These are phyloP conservation scores for Anthostomella pinea DNA, from an alignment of 2,329 filamentous ascomycete genomes.

Conservation along the genomic window DNA sequence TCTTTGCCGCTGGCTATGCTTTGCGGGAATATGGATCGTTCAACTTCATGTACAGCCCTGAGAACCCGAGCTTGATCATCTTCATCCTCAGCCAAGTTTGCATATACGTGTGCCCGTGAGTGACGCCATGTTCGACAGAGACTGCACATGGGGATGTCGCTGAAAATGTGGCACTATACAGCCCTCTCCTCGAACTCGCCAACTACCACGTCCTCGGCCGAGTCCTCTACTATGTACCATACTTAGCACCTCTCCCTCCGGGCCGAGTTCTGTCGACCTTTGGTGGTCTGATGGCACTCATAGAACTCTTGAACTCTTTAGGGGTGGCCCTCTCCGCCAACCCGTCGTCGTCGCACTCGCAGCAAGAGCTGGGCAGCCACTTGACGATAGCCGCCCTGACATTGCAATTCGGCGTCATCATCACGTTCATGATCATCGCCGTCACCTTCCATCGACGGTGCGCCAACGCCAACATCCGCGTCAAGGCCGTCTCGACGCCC, in stretches of 20 bases:
- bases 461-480: constrained; percentile 11
- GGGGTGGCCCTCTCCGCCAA: constrained; percentile 42
- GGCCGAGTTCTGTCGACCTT: constrained; percentile 45
- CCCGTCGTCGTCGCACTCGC: constrained; percentile 24
- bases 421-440: constrained; percentile 42
- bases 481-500: constrained; percentile 16
- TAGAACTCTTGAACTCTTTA: constrained; percentile 46
- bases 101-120: constrained; percentile 38
- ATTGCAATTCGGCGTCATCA: constrained; percentile 47
- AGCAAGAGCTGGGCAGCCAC: constrained; percentile 34
- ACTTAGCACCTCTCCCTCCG: constrained; percentile 52
- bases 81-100: constrained; percentile 43
- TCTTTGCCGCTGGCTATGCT: constrained; percentile 54
- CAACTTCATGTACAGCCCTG: constrained; percentile 40
- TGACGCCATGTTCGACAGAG: constrained; percentile 8
- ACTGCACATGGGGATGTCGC: too few species aligned
- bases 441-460: constrained; percentile 43
- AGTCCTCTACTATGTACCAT: constrained; percentile 60
- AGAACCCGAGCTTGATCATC: constrained; percentile 31
- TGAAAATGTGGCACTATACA: constrained; percentile 20
- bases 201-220: constrained; percentile 65
- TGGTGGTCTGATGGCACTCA: constrained; percentile 40
- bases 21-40: constrained; percentile 50
- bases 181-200: constrained; percentile 59
- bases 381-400: constrained; percentile 41